Conservation (phyloP, 1,139 yeast species). For the Geotrichum fermentans region DNA sequence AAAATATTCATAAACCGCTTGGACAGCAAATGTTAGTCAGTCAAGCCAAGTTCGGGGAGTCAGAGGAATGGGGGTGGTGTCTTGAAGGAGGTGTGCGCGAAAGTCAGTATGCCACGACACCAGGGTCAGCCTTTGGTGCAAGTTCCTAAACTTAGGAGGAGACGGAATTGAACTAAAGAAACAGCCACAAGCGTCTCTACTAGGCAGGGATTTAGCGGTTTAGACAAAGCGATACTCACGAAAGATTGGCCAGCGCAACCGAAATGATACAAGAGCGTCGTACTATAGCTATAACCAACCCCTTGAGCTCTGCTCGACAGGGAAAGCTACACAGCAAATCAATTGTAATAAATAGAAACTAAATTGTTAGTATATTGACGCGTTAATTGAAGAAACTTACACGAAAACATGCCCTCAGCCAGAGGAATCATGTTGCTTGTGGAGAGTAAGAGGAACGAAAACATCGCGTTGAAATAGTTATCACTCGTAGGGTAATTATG, state of each 20-base stretch:
- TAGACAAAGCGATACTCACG: too few species aligned
- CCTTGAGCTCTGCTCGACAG: neutral
- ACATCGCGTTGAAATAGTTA: too few species aligned
- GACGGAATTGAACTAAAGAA: neutral
- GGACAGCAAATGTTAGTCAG: neutral
- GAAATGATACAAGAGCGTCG: too few species aligned
- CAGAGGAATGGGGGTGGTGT: neutral
- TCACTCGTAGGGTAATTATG: too few species aligned
- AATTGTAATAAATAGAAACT: neutral
- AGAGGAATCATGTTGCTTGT: too few species aligned
- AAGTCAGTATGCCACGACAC: neutral
- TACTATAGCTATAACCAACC: too few species aligned
- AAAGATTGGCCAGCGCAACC: too few species aligned
- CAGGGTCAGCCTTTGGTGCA: neutral
- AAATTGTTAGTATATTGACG: neutral
- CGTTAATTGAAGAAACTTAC: too few species aligned
- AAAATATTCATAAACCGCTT: neutral
- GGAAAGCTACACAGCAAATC: neutral
- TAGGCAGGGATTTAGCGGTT: too few species aligned
- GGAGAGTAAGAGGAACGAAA: too few species aligned
- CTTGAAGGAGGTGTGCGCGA: slow-evolving; percentile 3
- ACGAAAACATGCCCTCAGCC: too few species aligned
- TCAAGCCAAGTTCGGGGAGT: slow-evolving; percentile 9
- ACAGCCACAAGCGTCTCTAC: neutral
- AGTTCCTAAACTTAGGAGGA: neutral